Conservation (phyloP, 176 grass and related monocot genomes). For the Chrysopogon serrulatus region DNA sequence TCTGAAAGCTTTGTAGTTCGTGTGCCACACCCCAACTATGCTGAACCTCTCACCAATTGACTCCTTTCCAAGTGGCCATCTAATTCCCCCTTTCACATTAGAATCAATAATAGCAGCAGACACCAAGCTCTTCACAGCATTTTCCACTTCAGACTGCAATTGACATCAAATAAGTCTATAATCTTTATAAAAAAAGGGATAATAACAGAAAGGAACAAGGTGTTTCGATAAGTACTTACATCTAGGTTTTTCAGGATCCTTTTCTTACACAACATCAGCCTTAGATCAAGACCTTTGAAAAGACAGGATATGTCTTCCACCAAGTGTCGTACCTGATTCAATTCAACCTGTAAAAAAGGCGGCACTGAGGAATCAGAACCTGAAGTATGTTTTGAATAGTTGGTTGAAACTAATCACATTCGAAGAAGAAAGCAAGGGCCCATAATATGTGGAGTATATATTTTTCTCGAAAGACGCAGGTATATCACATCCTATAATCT, state of each 20-base stretch:
- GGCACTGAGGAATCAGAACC: neutral
- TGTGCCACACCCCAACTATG: constrained; percentile 45
- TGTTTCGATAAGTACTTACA: constrained; percentile 37
- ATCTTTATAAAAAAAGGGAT: neutral
- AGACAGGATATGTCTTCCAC: constrained; percentile 81
- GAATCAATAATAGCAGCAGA: constrained; percentile 56
- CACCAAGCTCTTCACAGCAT: constrained; percentile 49
- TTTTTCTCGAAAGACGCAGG: too few relatives aligned
- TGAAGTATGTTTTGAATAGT: neutral
- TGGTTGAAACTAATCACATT: neutral
- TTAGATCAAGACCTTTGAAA: constrained; percentile 59
- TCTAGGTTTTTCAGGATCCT: constrained; percentile 46
- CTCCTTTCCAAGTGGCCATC: constrained; percentile 65
- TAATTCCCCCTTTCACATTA: constrained; percentile 72
- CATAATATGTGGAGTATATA: neutral
- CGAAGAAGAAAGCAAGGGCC: neutral
- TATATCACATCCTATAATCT: neutral
- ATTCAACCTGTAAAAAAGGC: constrained; percentile 48
- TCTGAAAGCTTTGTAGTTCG: constrained; percentile 44
- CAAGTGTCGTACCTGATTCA: constrained; percentile 51
- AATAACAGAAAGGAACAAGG: neutral
- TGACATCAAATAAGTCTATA: neutral
- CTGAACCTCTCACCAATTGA: constrained; percentile 47
- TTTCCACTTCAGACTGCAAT: constrained; percentile 48
- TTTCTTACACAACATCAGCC: constrained; percentile 65